Base-by-base conservation (phyloP, 768 basidiomycete species). In the Gloeopeniophorella convolvens region DNA sequence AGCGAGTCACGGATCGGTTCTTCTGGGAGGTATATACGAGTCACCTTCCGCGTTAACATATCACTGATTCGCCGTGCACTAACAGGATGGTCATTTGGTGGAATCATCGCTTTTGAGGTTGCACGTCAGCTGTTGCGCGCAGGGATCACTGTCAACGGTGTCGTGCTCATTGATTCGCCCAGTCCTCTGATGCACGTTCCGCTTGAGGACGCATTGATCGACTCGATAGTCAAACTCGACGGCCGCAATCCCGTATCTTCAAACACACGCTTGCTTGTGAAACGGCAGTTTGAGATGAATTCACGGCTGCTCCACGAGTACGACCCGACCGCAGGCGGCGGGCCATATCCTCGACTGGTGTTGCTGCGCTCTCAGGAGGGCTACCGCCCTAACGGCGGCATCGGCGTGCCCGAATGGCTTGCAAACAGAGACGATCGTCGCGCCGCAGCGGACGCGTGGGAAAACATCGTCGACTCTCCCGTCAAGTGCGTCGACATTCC, bases 81-180 rank as follows among this genome's bases (percentile, higher is more conserved):
- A 2, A 6, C 46, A 87, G 85, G 85, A 0, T 89, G 85, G 85
- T 89, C 85, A 2, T 84, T 89, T 55, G 85, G 85, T 11, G 85
- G 85, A 2, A 78, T 85, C 4, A 76, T 78, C 0, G 83, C 85
- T 0, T 86, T 78, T 57, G 85, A 86, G 58, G 66, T 77, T 2
- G 77, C 80, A 15, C 72, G 71, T 0, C 74, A 76, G 23, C 72
- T 87, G 15, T 51, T 67, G n/a, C 63, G 56, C 16, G 66, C 60
- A 4, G 77, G 74, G 3, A 56, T 74, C 8, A 42, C 55, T 1
- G 77, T 83, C 18, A 66, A 67, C 43, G 86, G 83, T 0, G 66
- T 88, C 36, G 55, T 86, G 8, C 67, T 86, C 51, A 80, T 89
- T 56, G 86, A 88, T 60, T 72, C 82, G 0, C 83, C 86, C 0